Conservation (phyloP, 2,329 filamentous ascomycete species). For the Sclerotinia nivalis region DNA sequence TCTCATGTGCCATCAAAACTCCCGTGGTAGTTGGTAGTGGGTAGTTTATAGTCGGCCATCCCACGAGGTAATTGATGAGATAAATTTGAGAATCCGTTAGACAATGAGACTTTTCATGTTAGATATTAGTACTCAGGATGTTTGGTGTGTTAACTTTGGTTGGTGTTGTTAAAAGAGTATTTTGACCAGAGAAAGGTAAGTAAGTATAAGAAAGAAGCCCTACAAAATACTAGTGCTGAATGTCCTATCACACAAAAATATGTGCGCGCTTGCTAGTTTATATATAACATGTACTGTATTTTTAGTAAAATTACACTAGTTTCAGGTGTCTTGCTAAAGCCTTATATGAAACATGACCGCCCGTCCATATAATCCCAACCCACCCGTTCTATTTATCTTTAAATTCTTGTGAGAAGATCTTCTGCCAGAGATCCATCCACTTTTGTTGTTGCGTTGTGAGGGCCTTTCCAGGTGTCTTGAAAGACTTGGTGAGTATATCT, state of each 20-base stretch:
- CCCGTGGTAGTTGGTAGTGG: no score
- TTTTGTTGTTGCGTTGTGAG: constrained; percentile 67
- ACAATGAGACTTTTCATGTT: no score
- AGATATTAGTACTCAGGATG: no score
- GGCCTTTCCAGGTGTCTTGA: constrained; percentile 65
- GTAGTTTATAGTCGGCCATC: no score
- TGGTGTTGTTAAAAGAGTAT: no score
- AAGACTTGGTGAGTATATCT: constrained; percentile 71
- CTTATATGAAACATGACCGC: background rate
- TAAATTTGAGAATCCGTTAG: no score
- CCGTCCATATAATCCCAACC: constrained; percentile 1
- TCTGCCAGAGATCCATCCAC: constrained; percentile 75
- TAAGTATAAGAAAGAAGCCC: background rate
- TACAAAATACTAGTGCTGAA: background rate
- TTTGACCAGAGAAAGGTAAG: background rate
- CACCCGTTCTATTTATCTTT: constrained; percentile 34
- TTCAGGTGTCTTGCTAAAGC: constrained; percentile 8
- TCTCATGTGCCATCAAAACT: no score
- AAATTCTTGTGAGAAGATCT: constrained; percentile 56
- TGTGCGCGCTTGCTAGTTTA: background rate
- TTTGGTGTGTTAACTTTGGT: no score
- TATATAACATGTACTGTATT: background rate
- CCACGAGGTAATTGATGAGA: no score
- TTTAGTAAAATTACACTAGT: background rate
- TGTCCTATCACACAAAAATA: background rate